Evolutionary conservation across 768 basidiomycete species (phyloP).

Genomic region (Termitomyces sp.): DNA sequence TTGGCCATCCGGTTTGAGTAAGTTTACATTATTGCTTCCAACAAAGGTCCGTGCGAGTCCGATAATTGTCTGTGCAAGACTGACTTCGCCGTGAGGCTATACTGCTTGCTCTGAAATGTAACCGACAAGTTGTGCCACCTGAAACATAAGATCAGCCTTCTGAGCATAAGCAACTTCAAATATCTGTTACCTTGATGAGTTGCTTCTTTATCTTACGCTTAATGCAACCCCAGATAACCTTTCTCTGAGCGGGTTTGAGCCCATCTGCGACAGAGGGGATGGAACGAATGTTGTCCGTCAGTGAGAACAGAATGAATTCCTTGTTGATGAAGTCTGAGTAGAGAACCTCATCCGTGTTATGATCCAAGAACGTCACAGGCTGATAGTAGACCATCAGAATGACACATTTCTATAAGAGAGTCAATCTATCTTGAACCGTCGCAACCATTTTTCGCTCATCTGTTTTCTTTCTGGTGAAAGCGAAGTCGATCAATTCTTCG

Average conservation of each 20-base stretch:
- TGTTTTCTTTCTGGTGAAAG: constrained; percentile 99
- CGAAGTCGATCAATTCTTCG: constrained; percentile 87
- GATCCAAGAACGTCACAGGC: constrained; percentile 94
- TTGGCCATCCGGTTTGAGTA: constrained; percentile 87
- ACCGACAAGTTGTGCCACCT: constrained; percentile 94
- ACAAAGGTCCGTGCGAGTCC: constrained; percentile 92
- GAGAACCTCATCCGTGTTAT: constrained; percentile 80
- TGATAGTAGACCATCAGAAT: constrained; percentile 24
- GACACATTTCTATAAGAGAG: background rate
- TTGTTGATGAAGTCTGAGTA: constrained; percentile 97
- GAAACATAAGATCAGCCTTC: background rate
- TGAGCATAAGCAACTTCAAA: background rate
- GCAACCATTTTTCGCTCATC: constrained; percentile 98
- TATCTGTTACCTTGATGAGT: constrained; percentile 76
- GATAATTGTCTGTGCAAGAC: constrained; percentile 86
- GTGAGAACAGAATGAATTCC: constrained; percentile 96
- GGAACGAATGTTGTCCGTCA: constrained; percentile 98
- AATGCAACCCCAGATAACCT: constrained; percentile 95
- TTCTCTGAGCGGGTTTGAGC: constrained; percentile 95
- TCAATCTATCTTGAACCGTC: constrained; percentile 74
- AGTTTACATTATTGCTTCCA: constrained; percentile 92
- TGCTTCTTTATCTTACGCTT: constrained; percentile 90
- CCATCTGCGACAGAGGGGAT: constrained; percentile 95
- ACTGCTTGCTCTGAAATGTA: constrained; percentile 92
- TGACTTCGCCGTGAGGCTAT: constrained; percentile 95